Percentiles rank a stretch among this genome's conserved stretches.
phyloP scores from a whole-genome alignment of 805 yeast genomes.

The Nakazawaea ernobii region DNA sequence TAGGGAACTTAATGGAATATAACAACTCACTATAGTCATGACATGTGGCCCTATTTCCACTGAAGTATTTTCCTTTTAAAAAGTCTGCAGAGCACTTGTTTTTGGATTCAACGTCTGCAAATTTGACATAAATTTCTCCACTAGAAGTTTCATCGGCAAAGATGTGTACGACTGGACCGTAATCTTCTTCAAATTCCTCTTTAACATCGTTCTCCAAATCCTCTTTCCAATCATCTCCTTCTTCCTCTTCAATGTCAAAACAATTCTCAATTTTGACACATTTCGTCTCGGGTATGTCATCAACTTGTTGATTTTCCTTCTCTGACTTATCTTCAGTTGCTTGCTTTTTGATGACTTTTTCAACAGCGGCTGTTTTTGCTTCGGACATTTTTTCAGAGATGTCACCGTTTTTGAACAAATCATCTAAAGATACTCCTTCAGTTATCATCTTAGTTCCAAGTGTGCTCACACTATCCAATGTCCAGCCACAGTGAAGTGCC shows the following conservation, averaged over 20 bases:
- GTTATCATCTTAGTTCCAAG: neutral
- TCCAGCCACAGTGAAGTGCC: neutral
- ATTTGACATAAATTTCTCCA: neutral
- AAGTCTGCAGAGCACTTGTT: neutral
- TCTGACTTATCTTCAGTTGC: neutral
- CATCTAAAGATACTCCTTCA: neutral
- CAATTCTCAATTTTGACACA: neutral
- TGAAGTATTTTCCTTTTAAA: neutral
- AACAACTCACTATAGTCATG: neutral
- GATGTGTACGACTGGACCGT: neutral
- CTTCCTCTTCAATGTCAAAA: neutral
- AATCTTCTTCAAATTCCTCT: constrained; percentile 1
- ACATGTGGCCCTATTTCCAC: neutral
- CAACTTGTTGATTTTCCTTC: neutral
- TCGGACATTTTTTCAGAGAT: neutral
- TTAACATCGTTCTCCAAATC: neutral
- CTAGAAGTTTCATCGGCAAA: neutral
- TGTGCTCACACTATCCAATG: neutral
- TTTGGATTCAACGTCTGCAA: neutral
- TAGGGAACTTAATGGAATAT: neutral
- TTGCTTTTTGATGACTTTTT: neutral
- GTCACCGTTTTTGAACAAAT: neutral
- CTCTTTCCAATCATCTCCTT: neutral
- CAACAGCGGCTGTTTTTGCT: neutral
- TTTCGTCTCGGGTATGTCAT: neutral